Percentiles rank a stretch among this genome's conserved stretches.
Conservation (phyloP, 1,139 yeast genomes). For the Sugiyamaella japonica region DNA sequence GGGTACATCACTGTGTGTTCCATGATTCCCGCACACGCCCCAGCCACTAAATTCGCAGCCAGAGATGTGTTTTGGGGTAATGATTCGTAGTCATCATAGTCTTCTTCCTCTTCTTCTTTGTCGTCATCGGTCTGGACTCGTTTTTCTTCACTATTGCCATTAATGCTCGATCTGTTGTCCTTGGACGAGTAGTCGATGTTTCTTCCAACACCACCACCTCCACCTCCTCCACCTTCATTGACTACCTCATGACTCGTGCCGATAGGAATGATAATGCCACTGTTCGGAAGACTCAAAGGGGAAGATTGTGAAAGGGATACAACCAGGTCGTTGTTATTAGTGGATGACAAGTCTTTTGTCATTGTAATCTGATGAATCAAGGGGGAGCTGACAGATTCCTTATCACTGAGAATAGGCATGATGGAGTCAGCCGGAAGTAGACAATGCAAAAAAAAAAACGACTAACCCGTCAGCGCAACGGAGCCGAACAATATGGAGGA, state of each 20-base stretch:
- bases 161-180: too few species aligned
- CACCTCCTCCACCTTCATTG: slow-evolving; percentile 3
- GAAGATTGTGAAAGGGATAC: slow-evolving; percentile 7
- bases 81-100: slow-evolving; percentile 73
- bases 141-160: too few species aligned
- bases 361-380: slow-evolving; percentile 7
- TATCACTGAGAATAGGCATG: slow-evolving; percentile 8
- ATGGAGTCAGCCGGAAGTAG: not conserved
- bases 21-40: slow-evolving; percentile 96
- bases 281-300: slow-evolving; percentile 7
- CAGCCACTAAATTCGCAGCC: slow-evolving; percentile 80
- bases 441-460: not conserved
- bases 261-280: slow-evolving; percentile 1
- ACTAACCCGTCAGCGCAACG: not conserved
- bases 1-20: slow-evolving; percentile 98
- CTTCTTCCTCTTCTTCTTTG: slow-evolving; percentile 18
- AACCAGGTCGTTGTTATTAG: slow-evolving; percentile 4
- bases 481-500: not conserved
- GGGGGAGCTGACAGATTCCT: slow-evolving; percentile 6
- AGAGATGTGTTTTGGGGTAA: slow-evolving; percentile 86
- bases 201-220: not conserved
- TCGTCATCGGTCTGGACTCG: not conserved
- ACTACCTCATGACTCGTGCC: slow-evolving; percentile 7
- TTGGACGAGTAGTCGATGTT: too few species aligned
- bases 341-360: slow-evolving; percentile 8